Evolutionary conservation across 2,329 filamentous ascomycete species (phyloP), one percentile per base, ranked within the genome.

Genomic region (Tolypocladium sp.): DNA sequence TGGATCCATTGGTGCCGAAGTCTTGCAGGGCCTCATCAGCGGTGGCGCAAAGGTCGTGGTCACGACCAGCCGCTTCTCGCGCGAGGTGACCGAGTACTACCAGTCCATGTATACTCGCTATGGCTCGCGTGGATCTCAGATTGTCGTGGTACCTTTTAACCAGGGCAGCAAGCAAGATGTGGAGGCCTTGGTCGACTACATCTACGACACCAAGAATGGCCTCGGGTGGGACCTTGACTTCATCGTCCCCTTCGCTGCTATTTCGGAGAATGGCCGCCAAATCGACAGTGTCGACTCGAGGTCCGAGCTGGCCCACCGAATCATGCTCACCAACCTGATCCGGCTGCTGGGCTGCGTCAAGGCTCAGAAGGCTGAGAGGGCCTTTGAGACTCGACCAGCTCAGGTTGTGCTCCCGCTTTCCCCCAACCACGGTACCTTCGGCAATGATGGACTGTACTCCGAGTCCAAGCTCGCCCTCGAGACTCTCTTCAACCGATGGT

Each of bases 61-160:
- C 60, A 99, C 94, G 17, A 99, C 94, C 22, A 96, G 91, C 70
- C 88, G 94, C 66, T 99, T 94, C 81, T 99, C 94, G 20, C 90
- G 92, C 53, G 90, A 97, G 74, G 94, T 99, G 59, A 99, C 94
- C 7, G 94, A 99, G 78, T 99, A 97, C 79, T 99, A 99, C 78
- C 94, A 99, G 77, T 87, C 91, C 59, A 97, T 99, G 90, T 99
- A 99, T 75, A 90, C 92, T 63, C 90, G 92, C 62, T 96, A 90
- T 69, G 94, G 94, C 69, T 91, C 91, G 62, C 90, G 91, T 64
- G 94, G 94, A 64, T 97, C 94, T 60, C 92, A 97, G 77, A 88
- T 99, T 59, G 91, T 99, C 46, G 94, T 99, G 58, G 95, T 97
- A 58, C 94, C 95, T 56, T 99, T 99, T 85, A 99, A 99, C 76